Conservation (phyloP, 2,329 filamentous ascomycete species). For the Diaporthe aspalathi region DNA sequence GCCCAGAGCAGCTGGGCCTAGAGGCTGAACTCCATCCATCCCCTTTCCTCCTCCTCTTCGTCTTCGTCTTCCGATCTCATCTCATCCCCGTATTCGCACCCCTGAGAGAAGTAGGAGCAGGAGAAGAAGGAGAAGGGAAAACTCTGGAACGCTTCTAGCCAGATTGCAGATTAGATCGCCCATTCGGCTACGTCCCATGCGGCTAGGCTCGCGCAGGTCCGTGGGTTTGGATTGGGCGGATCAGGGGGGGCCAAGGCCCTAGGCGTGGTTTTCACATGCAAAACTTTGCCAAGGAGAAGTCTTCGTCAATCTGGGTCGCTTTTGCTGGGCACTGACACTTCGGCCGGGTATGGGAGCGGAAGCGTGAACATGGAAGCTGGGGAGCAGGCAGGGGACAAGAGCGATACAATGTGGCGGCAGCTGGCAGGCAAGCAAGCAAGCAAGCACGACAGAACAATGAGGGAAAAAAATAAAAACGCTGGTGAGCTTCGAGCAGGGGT, state of each 20-base stretch:
- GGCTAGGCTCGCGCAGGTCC: constrained; percentile 19
- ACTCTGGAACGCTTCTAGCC: constrained; percentile 30
- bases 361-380: neutral
- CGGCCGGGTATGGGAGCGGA: no score
- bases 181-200: constrained; percentile 8
- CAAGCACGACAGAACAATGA: no score
- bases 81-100: neutral
- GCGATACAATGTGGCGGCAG: neutral
- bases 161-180: constrained; percentile 26
- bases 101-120: no score
- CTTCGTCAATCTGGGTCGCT: neutral
- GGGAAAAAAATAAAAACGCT: no score
- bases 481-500: neutral
- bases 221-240: constrained; percentile 12
- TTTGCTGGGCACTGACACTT: neutral
- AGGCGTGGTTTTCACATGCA: constrained; percentile 32
- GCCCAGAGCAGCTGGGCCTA: neutral
- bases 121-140: neutral
- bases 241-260: constrained; percentile 20
- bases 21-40: constrained; percentile 17
- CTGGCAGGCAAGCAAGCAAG: neutral
- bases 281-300: constrained; percentile 27
- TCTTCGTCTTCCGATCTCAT: neutral
- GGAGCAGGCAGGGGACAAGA: neutral
- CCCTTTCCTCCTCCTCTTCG: no score